Evolutionary conservation across 331 rosid genomes (phyloP), one percentile per base, ranked within the genome.

Genomic region (Prunus yedoensis): DNA sequence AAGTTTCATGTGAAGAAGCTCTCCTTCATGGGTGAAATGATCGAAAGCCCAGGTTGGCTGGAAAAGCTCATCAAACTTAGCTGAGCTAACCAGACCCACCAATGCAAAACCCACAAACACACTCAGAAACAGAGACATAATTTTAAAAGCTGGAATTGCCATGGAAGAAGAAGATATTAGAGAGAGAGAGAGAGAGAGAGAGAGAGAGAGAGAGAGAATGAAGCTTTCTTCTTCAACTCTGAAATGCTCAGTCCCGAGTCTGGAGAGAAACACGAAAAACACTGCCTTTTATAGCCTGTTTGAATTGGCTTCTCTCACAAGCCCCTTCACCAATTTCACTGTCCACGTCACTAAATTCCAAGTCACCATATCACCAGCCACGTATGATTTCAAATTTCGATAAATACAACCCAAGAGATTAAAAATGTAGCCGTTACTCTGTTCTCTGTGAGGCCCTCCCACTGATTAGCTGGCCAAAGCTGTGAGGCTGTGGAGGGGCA

Each of bases 31-130:
- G 47, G 16, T 27, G 72, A 92, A 89, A 81, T 95, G 99, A 82
- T 95, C 99, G 4, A 60, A 20, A 35, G 97, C 97, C 99, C 99
- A 95, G 63, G 82, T 52, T 0, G 99, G 90, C 58, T 95, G 97
- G 73, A 90, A 95, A 49, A 95, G 97, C 41, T 95, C 86, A 0
- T 87, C 97, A 63, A 95, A 95, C 50, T 85, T 89, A 1, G 93
- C 83, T 54, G 91, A 90, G 85, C 81, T 74, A 60, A 56, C 92
- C 16, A 71, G 63, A 23, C 91, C 88, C 68, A 84, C 4, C 47
- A 85, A 51, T 54, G 85, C 21, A 66, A 89, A 52, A 75, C 85
- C 86, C 72, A 89, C 68, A 17, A 79, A 70, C 20, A 84, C 21
- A 12, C 58, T 72, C 4, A 91, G 50, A 21, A 77, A 52, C n/a